Base-by-base conservation (phyloP, 352 stramenopile species). In the Nothophytophthora sp. region DNA sequence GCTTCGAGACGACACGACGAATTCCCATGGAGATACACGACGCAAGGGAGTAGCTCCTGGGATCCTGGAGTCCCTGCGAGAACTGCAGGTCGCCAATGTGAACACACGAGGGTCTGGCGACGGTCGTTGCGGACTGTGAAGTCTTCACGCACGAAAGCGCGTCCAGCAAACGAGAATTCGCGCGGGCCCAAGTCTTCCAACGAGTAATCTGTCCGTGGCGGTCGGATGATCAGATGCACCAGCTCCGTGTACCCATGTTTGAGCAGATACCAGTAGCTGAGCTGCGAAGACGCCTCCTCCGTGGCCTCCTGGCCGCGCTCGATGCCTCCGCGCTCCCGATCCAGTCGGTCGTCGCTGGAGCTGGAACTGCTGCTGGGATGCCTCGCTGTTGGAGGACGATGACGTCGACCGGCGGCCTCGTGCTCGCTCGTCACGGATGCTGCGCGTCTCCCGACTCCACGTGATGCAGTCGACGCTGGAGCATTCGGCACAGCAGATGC, bases 1-100 rank as follows among this genome's bases (percentile, higher is more conserved):
- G 96, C 91, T 63, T 99, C 96, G 0, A 98, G 75, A 1, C 96
- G 77, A 54, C 91, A 97, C 11, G 88, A 98, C 9, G 92, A 98
- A 66, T 99, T 99, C 44, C 97, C 97, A 59, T 99, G 97, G 50
- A 99, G 79, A 51, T 99, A 99, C 49, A 99, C 98, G 4, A 99
- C 78, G 60, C 95, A 98, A 12, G 90, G 87, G 38, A 94, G 63
- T 22, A 90, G 63, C 33, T 78, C 60, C 3, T n/a, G n/a, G n/a
- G n/a, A n/a, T n/a, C n/a, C n/a, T n/a, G n/a, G n/a, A n/a, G 44
- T 55, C 19, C 67, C 49, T 8, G 60, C 43, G 42, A 67, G 35
- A n/a, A 58, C 58, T 16, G 60, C 57, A 0, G 90, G 92, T 51
- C 88, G 74, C 97, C 97, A 99, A 57, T 98, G 90, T 25, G 91